Evolutionary conservation across 441 rosid species (phyloP).

Genomic region (Iberis amara): DNA sequence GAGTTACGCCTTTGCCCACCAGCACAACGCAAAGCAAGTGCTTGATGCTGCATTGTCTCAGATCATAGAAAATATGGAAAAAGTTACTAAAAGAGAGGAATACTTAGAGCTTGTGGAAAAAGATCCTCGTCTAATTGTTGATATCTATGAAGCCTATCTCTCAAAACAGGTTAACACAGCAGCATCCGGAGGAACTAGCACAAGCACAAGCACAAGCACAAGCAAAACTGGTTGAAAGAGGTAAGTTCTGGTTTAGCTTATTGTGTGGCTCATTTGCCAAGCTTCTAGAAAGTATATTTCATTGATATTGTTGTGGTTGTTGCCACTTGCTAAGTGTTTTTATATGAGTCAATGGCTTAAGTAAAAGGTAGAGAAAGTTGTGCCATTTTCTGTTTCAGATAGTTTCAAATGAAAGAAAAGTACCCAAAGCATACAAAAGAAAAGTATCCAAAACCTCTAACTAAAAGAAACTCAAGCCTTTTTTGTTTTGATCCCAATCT

Average conservation of each 20-base stretch:
- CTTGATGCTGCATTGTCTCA: conserved; percentile 57
- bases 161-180: conserved; percentile 71
- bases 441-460: conserved; percentile 15
- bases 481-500: not conserved
- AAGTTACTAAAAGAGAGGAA: conserved; percentile 56
- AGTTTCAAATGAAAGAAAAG: conserved; percentile 5
- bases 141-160: conserved; percentile 72
- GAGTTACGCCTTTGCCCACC: conserved; percentile 81
- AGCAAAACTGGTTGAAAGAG: conserved; percentile 19
- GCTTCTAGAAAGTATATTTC: too few species aligned
- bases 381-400: not conserved
- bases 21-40: conserved; percentile 67
- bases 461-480: too few species aligned
- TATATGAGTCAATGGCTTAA: too few species aligned
- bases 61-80: conserved; percentile 77
- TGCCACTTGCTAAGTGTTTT: not conserved
- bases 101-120: conserved; percentile 72
- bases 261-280: not conserved
- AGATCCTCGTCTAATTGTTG: conserved; percentile 74
- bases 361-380: too few species aligned
- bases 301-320: not conserved
- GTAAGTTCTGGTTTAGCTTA: not conserved
- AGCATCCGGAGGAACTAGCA: conserved; percentile 23
- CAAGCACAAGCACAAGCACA: conserved; percentile 15
- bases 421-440: conserved; percentile 12